Base-by-base conservation (phyloP, 768 basidiomycete species). In the Gloeopeniophorella convolvens region DNA sequence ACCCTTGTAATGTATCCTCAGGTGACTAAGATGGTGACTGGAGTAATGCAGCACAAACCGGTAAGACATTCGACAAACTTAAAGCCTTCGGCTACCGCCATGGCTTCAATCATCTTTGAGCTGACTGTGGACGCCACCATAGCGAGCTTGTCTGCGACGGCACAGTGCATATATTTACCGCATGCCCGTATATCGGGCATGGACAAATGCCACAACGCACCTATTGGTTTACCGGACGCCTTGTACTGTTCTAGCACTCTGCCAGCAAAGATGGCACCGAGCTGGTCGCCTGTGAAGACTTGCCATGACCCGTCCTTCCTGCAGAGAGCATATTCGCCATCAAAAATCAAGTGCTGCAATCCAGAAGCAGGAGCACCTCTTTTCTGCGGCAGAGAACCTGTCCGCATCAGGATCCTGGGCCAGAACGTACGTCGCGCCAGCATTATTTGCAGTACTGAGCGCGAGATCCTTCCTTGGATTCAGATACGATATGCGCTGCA, bases 331-430 rank as follows among this genome's bases (percentile, higher is more conserved):
- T 34, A 55, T 13, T 45, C 8, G 13, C 12, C 26, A 26, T 24
- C 32, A 23, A 18, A 13, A 37, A 28, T 12, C 4, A 20, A 26
- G 27, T 11, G 5, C n/a, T 30, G 35, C 26, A 13, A 30, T 18
- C 21, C 33, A 51, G n/a, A 15, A 32, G 16, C 13, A 20, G 42
- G 35, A 69, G 54, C 58, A 84, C 86, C 69, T 61, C 65, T 72
- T 79, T 64, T 90, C 83, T 27, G 83, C 89, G 20, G 85, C 86
- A 9, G 81, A 73, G 62, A 93, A 92, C 30, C 87, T 70, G 66
- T 93, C 91, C 4, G 85, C 78, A 60, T 94, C 91, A 0, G 91
- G 92, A 65, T 93, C 92, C 63, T 94, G 90, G 3, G 92, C 89
- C 15, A 94, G 69, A 2, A 94, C 81, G 61, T 90, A 83, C 20